Evolutionary conservation across 768 basidiomycete species (phyloP), one percentile per base, ranked within the genome.

Genomic region (Rhizopogon salebrosus): DNA sequence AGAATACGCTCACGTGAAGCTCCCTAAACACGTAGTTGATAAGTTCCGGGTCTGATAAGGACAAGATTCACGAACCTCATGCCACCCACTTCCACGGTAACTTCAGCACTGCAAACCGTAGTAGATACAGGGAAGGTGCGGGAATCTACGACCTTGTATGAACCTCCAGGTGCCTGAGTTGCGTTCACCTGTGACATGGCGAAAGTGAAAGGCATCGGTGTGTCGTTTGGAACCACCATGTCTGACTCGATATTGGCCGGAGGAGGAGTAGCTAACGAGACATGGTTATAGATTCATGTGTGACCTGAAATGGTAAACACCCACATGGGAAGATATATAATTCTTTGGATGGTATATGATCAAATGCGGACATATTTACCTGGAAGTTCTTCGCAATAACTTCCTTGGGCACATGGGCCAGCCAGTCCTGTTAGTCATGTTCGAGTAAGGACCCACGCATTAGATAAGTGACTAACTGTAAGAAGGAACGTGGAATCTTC

Each of bases 381-480:
- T 77, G 75, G 62, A 87, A 86, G 64, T 85, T 87, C 69, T 85
- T 84, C 14, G 82, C 82, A 2, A 86, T 66, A 0, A 83, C 79
- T 41, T 76, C 73, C 56, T 75, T 72, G 9, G 82, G 81, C 14
- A 80, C 72, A 58, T 87, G 85, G 3, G 84, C 73, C 22, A 86
- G 70, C 83, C 85, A 87, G 54, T 87, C 85, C 52, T 84, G 79
- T 49, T 11, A 50, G n/a, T 51, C 42, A 31, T 29, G 9, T 23
- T 59, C 57, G 20, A 27, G 31, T 9, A 48, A 34, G 3, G 10
- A 35, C 14, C 3, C 13, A 20, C 14, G 42, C 34, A 22, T 38
- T 7, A 6, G 20, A 9, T 2, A 45, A 20, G 49, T n/a, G 3
- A 37, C 63, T 52, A 29, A 54, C 64, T 13, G 62, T 63, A 29